A percentile compares a stretch with the other conserved stretches of the same genome.
Conservation (phyloP, 2,329 filamentous ascomycete species). For the Arthrobotrys pseudoclavata region DNA sequence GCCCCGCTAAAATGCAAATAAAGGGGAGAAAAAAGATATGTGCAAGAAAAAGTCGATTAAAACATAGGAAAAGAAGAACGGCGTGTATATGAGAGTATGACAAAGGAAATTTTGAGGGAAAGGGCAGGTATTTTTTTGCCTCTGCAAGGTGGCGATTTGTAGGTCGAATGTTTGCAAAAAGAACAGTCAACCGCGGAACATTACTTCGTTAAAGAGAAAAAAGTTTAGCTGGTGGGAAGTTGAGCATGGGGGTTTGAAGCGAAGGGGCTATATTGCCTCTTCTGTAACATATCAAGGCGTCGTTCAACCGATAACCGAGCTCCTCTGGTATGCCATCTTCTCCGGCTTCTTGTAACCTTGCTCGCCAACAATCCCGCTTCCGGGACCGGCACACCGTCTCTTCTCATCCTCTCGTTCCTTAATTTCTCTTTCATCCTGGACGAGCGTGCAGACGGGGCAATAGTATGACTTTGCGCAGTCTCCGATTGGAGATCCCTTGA, state of each 20-base stretch:
- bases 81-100: constrained; percentile 1
- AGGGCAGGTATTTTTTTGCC: constrained; percentile 1
- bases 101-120: constrained; percentile 34
- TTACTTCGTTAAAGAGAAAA: constrained; percentile 36
- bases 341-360: constrained; percentile 62
- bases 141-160: background rate
- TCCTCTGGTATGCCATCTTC: constrained; percentile 63
- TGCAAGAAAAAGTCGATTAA: background rate
- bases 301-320: constrained; percentile 58
- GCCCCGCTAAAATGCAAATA: constrained; percentile 57
- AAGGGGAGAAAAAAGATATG: constrained; percentile 9
- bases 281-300: background rate
- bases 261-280: background rate
- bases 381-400: constrained; percentile 62
- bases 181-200: constrained; percentile 31
- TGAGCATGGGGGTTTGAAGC: background rate
- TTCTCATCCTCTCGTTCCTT: constrained; percentile 62
- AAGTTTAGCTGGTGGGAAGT: background rate
- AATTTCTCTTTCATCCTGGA: constrained; percentile 64
- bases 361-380: constrained; percentile 62
- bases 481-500: constrained; percentile 61
- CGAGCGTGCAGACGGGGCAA: constrained; percentile 62
- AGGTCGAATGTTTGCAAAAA: constrained; percentile 5
- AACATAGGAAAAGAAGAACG: constrained; percentile 26
- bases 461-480: constrained; percentile 64